These are phyloP conservation scores for Skeletonema grethae DNA, from an alignment of 108 stramenopile species.

Conservation along the genomic window DNA sequence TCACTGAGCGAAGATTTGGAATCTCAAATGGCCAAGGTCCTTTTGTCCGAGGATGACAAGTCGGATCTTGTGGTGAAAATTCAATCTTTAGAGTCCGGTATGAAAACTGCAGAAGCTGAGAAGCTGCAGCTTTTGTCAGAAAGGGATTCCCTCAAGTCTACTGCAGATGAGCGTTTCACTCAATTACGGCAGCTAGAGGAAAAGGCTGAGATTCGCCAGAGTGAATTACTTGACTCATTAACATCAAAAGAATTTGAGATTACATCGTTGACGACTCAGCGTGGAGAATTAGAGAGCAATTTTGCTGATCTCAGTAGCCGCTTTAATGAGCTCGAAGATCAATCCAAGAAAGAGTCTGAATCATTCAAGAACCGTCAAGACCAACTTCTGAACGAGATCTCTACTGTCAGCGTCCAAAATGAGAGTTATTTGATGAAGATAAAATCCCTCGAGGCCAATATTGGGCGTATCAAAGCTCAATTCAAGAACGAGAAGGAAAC, in stretches of 20 bases:
- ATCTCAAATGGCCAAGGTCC: not conserved
- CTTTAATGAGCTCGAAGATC: not conserved
- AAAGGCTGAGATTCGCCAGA: not conserved
- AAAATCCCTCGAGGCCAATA: not conserved
- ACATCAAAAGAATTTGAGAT: slow-evolving; percentile 17
- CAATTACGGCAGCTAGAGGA: not conserved
- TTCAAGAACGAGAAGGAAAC: slow-evolving; percentile 1
- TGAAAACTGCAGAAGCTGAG: not conserved
- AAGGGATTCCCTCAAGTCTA: not conserved
- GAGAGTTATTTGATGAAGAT: not conserved
- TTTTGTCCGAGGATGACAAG: not conserved
- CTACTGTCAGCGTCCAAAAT: not conserved
- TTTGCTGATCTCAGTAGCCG: not conserved
- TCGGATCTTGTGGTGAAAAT: not conserved
- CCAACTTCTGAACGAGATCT: not conserved
- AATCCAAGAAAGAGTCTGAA: not conserved
- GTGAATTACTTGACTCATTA: not conserved
- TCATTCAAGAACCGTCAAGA: slow-evolving; percentile 2
- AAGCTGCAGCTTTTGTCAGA: not conserved
- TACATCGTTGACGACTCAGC: not conserved
- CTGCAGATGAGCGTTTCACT: not conserved
- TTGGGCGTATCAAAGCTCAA: not conserved
- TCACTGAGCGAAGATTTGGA: not conserved
- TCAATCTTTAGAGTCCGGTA: not conserved
- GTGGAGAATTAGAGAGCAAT: not conserved